A percentile compares a stretch with the other conserved stretches of the same genome.
Conservation (phyloP, 106 monocot species). For the Apostasia shenzhenica region DNA sequence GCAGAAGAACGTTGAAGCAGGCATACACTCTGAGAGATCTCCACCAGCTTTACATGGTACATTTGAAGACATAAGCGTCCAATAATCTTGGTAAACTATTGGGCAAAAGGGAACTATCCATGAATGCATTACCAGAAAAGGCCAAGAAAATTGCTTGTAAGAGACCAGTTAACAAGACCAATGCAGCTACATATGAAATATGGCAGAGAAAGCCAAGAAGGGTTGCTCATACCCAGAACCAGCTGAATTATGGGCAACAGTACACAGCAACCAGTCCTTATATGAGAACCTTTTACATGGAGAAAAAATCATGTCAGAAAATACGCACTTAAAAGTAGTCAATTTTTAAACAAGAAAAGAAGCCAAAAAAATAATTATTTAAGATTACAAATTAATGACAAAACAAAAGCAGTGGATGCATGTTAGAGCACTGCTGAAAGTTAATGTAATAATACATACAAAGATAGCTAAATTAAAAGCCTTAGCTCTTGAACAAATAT, state of each 20-base stretch:
- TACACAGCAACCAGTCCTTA: constrained; percentile 67
- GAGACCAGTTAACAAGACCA: constrained; percentile 93
- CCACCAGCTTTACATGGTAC: constrained; percentile 71
- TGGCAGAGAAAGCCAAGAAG: constrained; percentile 87
- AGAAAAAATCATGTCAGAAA: neutral
- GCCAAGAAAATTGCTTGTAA: constrained; percentile 89
- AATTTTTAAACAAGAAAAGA: too few species aligned
- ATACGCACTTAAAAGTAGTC: too few species aligned
- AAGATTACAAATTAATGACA: too few species aligned
- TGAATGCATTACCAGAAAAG: constrained; percentile 61
- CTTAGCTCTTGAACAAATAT: too few species aligned
- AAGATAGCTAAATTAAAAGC: too few species aligned
- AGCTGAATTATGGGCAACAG: constrained; percentile 73
- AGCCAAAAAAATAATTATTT: too few species aligned
- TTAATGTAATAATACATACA: too few species aligned
- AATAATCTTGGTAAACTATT: neutral
- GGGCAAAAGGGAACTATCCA: neutral
- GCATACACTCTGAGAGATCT: constrained; percentile 64
- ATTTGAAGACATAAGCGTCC: neutral
- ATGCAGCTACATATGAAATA: constrained; percentile 90
- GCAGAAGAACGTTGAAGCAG: constrained; percentile 64
- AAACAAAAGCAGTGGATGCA: too few species aligned
- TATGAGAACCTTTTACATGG: constrained; percentile 47
- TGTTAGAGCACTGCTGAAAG: too few species aligned
- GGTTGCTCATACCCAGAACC: constrained; percentile 78